Evolutionary conservation across 2,329 filamentous ascomycete genomes (phyloP).

Genomic region (Scytalidium lignicola): DNA sequence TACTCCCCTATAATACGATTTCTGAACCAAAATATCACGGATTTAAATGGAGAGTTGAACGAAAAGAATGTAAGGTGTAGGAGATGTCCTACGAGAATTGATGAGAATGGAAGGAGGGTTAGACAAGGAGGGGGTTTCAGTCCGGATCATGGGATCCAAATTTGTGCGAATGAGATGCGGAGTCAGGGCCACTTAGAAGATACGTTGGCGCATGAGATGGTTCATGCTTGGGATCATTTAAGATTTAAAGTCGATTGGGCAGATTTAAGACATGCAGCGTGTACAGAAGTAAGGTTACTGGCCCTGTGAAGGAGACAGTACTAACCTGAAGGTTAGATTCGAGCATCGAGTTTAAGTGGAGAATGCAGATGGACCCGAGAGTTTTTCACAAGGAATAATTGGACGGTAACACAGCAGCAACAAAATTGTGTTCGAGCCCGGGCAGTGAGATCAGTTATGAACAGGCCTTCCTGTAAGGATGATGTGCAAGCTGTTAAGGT

Average conservation of each 20-base stretch:
- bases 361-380: slow-evolving; percentile 90
- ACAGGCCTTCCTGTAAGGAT: slow-evolving; percentile 75
- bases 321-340: slow-evolving; percentile 58
- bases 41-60: slow-evolving; percentile 73
- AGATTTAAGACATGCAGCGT: slow-evolving; percentile 84
- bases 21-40: slow-evolving; percentile 72
- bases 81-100: slow-evolving; percentile 61
- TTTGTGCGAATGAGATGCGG: slow-evolving; percentile 88
- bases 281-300: slow-evolving; percentile 67
- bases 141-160: slow-evolving; percentile 77
- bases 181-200: slow-evolving; percentile 83
- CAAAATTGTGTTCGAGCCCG: slow-evolving; percentile 84
- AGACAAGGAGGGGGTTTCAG: slow-evolving; percentile 76
- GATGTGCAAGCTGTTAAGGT: slow-evolving; percentile 80
- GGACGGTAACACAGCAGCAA: slow-evolving; percentile 85
- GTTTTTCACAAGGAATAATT: slow-evolving; percentile 78
- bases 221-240: slow-evolving; percentile 92
- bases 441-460: slow-evolving; percentile 74
- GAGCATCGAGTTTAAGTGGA: slow-evolving; percentile 85
- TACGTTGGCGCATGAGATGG: slow-evolving; percentile 94
- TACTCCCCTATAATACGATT: slow-evolving; percentile 86
- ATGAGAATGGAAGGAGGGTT: slow-evolving; percentile 46
- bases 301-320: not conserved
- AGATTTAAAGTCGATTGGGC: slow-evolving; percentile 83
- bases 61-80: slow-evolving; percentile 73